A percentile compares a stretch with the other conserved stretches of the same genome.
phyloP scores from a whole-genome alignment of 768 basidiomycete genomes.

The Hygrocybe coccinea region DNA sequence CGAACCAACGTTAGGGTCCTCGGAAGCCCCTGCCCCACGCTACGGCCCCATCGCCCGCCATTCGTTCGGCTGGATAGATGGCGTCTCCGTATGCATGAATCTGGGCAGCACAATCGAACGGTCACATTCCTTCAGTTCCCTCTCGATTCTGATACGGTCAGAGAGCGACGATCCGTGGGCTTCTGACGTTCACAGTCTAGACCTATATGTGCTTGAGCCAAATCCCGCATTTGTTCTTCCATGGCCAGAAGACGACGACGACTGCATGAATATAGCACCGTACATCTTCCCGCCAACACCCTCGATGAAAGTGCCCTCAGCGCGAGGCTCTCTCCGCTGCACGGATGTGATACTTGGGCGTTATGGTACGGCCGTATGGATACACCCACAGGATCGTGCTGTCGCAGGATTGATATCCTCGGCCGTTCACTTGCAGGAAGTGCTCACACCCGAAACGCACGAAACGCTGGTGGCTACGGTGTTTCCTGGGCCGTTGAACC shows the following conservation, averaged over 20 bases:
- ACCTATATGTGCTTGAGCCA: slow-evolving; percentile 45
- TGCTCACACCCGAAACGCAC: slow-evolving; percentile 13
- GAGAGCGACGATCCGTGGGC: slow-evolving; percentile 62
- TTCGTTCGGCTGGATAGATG: slow-evolving; percentile 68
- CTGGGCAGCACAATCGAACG: background rate
- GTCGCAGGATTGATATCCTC: slow-evolving; percentile 33
- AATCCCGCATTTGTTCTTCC: slow-evolving; percentile 26
- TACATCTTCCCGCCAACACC: slow-evolving; percentile 49
- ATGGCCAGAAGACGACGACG: background rate
- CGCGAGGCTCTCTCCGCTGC: slow-evolving; percentile 51
- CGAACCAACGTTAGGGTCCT: slow-evolving; percentile 35
- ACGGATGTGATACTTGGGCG: slow-evolving; percentile 49
- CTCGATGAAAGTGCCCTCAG: slow-evolving; percentile 32
- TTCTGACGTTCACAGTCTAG: slow-evolving; percentile 42
- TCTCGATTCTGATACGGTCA: slow-evolving; percentile 53
- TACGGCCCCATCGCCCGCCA: slow-evolving; percentile 40
- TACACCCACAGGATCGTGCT: slow-evolving; percentile 49
- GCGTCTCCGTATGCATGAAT: slow-evolving; percentile 34
- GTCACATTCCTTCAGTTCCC: slow-evolving; percentile 10
- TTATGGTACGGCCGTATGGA: slow-evolving; percentile 58
- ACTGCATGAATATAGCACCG: slow-evolving; percentile 16
- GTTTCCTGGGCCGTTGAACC: slow-evolving; percentile 46
- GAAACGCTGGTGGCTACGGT: slow-evolving; percentile 46
- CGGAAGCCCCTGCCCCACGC: slow-evolving; percentile 11
- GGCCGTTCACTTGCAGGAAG: slow-evolving; percentile 11